These are phyloP conservation scores for Rhizophora apiculata DNA, from an alignment of 345 rosid species.

Conservation along the genomic window DNA sequence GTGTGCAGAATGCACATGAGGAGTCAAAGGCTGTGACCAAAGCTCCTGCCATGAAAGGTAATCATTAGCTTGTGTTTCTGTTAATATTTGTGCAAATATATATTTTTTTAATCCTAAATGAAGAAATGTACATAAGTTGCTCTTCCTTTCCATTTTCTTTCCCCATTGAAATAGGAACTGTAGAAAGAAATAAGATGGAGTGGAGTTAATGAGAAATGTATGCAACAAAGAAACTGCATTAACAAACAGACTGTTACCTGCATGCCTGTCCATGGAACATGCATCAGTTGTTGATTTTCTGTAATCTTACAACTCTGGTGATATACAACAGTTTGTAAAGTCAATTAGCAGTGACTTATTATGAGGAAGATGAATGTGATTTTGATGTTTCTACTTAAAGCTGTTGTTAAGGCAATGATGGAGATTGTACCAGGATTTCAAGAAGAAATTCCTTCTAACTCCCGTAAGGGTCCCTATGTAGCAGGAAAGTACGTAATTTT, in stretches of 20 bases:
- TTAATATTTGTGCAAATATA: not conserved
- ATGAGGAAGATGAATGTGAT: not conserved
- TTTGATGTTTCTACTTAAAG: not conserved
- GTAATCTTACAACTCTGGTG: not conserved
- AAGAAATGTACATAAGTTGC: not conserved
- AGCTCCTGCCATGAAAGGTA: slow-evolving; percentile 95
- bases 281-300: not conserved
- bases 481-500: slow-evolving; percentile 59
- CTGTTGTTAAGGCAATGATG: slow-evolving; percentile 49
- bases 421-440: slow-evolving; percentile 72
- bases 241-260: not conserved
- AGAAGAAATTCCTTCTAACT: slow-evolving; percentile 60
- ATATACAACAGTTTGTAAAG: not conserved
- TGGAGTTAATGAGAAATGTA: not conserved
- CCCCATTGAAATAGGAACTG: too few relatives aligned
- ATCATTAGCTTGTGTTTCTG: not conserved
- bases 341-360: not conserved
- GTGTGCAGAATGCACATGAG: slow-evolving; percentile 63
- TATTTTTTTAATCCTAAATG: not conserved
- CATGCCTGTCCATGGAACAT: not conserved
- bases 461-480: slow-evolving; percentile 55
- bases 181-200: not conserved
- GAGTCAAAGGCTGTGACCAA: slow-evolving; percentile 79
- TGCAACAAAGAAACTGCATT: not conserved
- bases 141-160: not conserved